Evolutionary conservation across 495 filamentous ascomycete genomes (phyloP).

Genomic region (Parathielavia appendiculata): DNA sequence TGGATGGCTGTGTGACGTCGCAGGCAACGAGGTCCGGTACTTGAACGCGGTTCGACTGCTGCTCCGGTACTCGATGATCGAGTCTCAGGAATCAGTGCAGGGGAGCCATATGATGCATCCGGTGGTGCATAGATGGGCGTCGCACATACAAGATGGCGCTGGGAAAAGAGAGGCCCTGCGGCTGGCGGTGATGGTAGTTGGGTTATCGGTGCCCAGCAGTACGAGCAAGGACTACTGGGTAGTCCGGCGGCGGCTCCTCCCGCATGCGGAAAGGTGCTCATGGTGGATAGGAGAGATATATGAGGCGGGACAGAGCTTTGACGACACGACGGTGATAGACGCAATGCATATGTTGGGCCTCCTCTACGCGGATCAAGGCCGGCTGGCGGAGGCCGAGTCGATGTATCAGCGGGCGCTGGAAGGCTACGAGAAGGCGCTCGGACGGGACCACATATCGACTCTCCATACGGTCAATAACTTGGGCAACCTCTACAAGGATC

Average conservation of each 20-base stretch:
- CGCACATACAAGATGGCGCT: conserved; percentile 20
- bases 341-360: conserved; percentile 26
- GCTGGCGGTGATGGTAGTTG: conserved; percentile 27
- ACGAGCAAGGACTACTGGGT: conserved; percentile 18
- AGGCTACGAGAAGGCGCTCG: conserved; percentile 2
- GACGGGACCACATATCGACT: not conserved
- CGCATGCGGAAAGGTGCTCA: conserved; percentile 24
- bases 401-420: conserved; percentile 35
- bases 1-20: conserved; percentile 30
- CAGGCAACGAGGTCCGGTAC: conserved; percentile 28
- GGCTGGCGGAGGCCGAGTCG: conserved; percentile 31
- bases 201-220: conserved; percentile 18
- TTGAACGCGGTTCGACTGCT: conserved; percentile 24
- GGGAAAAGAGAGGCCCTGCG: conserved; percentile 15
- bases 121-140: conserved; percentile 34
- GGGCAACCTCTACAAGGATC: conserved; percentile 28
- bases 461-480: not conserved
- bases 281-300: conserved; percentile 30
- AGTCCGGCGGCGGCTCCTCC: conserved; percentile 28
- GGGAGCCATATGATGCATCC: conserved; percentile 31
- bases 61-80: conserved; percentile 33
- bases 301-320: conserved; percentile 17
- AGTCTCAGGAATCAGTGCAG: conserved; percentile 22
- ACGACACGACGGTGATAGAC: conserved; percentile 32
- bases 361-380: conserved; percentile 30